These are phyloP conservation scores for Grosmannia clavigera DNA, from an alignment of 2,329 filamentous ascomycete genomes.

Conservation along the genomic window DNA sequence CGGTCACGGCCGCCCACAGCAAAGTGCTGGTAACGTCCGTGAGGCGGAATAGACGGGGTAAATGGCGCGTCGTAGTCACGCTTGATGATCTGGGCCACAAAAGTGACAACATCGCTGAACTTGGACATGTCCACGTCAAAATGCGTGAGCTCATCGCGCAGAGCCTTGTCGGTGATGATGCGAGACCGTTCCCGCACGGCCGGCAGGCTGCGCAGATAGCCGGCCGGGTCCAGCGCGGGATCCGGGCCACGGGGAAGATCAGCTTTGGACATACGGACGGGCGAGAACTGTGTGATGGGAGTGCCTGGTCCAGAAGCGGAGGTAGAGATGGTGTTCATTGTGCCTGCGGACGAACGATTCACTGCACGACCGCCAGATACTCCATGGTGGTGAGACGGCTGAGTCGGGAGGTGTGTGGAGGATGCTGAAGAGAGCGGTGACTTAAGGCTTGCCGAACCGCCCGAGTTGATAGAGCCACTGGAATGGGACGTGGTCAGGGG, in stretches of 20 bases:
- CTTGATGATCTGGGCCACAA: conserved; percentile 89
- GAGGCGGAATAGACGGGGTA: conserved; percentile 57
- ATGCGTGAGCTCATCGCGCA: conserved; percentile 65
- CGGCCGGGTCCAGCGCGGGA: conserved; percentile 75
- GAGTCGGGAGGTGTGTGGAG: conserved; percentile 9
- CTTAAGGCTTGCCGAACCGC: conserved; percentile 32
- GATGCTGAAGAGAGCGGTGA: conserved; percentile 17
- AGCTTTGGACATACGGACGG: conserved; percentile 53
- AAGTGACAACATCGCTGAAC: conserved; percentile 70
- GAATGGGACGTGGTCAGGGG: conserved; percentile 30
- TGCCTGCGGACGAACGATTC: conserved; percentile 40
- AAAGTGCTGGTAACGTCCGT: conserved; percentile 77
- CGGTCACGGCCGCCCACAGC: conserved; percentile 66
- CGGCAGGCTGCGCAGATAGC: conserved; percentile 80
- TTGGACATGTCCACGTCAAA: conserved; percentile 82
- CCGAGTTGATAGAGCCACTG: conserved; percentile 39
- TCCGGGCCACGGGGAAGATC: conserved; percentile 77
- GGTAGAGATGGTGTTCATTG: conserved; percentile 20
- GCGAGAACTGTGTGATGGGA: conserved; percentile 40
- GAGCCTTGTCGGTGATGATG: conserved; percentile 64
- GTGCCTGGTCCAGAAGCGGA: conserved; percentile 24
- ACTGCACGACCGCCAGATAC: conserved; percentile 21
- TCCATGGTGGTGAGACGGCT: conserved; percentile 19
- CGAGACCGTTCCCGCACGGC: conserved; percentile 71
- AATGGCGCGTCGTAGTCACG: conserved; percentile 44